Percentiles rank a stretch among this genome's conserved stretches.
phyloP scores from a whole-genome alignment of 768 basidiomycete species.

The Psilocybe tampanensis region DNA sequence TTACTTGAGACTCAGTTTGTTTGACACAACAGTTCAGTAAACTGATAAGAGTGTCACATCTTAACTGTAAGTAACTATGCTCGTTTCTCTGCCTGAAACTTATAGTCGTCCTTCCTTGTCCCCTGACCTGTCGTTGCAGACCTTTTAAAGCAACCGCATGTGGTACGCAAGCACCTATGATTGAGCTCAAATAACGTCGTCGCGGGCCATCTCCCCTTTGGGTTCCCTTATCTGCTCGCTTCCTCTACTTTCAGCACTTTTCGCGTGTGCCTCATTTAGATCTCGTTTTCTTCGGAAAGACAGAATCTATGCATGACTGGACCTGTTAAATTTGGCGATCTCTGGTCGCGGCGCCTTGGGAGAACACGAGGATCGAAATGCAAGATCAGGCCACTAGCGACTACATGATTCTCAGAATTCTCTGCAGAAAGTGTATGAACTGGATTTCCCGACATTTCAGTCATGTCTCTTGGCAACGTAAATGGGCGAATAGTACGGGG shows the following conservation, averaged over 20 bases:
- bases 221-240: neutral
- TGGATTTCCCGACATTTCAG: conserved; percentile 8
- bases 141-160: too few relatives aligned
- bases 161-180: too few relatives aligned
- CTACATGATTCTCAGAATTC: conserved; percentile 20
- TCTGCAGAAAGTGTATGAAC: conserved; percentile 13
- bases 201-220: too few relatives aligned
- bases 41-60: too few relatives aligned
- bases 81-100: too few relatives aligned
- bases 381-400: conserved; percentile 11
- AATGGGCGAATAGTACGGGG: neutral
- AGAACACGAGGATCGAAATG: conserved; percentile 2
- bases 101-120: too few relatives aligned
- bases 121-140: too few relatives aligned
- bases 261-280: neutral
- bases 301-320: neutral
- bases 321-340: neutral
- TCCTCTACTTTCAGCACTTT: neutral
- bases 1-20: too few relatives aligned
- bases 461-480: conserved; percentile 3
- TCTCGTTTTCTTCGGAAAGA: neutral
- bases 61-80: too few relatives aligned
- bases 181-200: too few relatives aligned
- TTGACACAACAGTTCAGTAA: too few relatives aligned
- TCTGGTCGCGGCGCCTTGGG: neutral